phyloP scores from a whole-genome alignment of 306 rosid species.

The Castanospermum australe region DNA sequence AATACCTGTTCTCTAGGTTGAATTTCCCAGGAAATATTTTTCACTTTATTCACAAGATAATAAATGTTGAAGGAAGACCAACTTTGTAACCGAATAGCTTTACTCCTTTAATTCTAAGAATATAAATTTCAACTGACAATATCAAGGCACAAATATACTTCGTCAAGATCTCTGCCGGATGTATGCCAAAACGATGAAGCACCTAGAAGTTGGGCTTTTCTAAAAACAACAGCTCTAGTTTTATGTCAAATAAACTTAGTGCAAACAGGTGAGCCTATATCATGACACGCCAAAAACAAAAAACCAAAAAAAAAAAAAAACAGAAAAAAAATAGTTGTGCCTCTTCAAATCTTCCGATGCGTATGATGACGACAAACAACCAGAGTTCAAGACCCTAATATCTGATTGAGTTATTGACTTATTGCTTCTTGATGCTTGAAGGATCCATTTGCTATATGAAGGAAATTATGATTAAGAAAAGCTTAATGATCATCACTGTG shows the following conservation, averaged over 20 bases:
- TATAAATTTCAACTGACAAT: neutral
- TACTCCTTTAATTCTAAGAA: neutral
- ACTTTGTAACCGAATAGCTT: neutral
- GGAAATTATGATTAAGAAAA: neutral
- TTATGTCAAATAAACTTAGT: neutral
- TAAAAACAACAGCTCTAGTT: neutral
- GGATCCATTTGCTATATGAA: neutral
- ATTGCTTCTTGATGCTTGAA: neutral
- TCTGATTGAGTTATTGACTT: neutral
- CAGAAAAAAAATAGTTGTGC: neutral
- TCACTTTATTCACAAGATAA: conserved; percentile 3
- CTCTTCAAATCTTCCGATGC: neutral
- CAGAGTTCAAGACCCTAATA: neutral
- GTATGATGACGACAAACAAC: neutral
- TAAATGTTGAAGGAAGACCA: neutral
- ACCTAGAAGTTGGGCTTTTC: neutral
- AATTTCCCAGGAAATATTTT: neutral
- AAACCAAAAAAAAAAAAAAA: neutral
- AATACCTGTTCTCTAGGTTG: neutral
- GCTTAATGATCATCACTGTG: neutral
- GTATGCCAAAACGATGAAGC: conserved; percentile 1
- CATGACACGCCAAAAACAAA: neutral
- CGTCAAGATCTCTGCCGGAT: neutral
- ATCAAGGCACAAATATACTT: neutral
- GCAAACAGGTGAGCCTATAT: neutral